These are phyloP conservation scores for Metschnikowia arizonensis DNA, from an alignment of 805 yeast species.

Conservation along the genomic window DNA sequence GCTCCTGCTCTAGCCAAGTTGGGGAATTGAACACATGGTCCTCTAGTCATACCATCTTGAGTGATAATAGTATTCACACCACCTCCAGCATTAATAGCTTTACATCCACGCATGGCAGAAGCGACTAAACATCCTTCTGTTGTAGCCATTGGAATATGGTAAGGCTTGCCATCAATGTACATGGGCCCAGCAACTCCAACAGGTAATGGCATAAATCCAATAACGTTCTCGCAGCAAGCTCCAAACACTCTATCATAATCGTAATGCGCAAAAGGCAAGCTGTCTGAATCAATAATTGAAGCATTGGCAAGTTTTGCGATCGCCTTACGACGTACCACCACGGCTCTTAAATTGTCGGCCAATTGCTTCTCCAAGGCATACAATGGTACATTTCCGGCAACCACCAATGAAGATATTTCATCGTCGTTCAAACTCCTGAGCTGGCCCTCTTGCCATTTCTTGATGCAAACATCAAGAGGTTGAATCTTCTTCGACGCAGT, in stretches of 20 bases:
- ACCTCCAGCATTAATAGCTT: constrained; percentile 95
- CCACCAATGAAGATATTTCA: constrained; percentile 69
- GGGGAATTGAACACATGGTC: constrained; percentile 93
- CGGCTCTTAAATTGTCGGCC: constrained; percentile 88
- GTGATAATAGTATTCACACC: constrained; percentile 91
- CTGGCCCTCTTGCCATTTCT: constrained; percentile 65
- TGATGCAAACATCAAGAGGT: constrained; percentile 61
- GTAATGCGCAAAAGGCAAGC: constrained; percentile 76
- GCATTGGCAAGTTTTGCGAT: constrained; percentile 79
- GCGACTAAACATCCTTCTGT: constrained; percentile 99
- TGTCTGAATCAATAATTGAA: constrained; percentile 65
- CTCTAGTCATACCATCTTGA: constrained; percentile 98
- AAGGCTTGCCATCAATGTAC: constrained; percentile 81
- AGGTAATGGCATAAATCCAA: constrained; percentile 94
- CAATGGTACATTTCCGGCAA: constrained; percentile 76
- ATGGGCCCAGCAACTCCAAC: constrained; percentile 98
- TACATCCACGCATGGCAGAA: constrained; percentile 98
- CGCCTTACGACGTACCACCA: constrained; percentile 86
- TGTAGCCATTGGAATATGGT: constrained; percentile 97
- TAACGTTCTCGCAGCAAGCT: constrained; percentile 98
- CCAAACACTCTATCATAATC: constrained; percentile 96
- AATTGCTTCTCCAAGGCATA: constrained; percentile 93
- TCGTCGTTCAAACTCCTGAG: constrained; percentile 62
- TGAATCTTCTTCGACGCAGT: constrained; percentile 26
- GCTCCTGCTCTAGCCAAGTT: constrained; percentile 84